Conservation (phyloP, 179 eudicot species). For the Dionaea muscipula region DNA sequence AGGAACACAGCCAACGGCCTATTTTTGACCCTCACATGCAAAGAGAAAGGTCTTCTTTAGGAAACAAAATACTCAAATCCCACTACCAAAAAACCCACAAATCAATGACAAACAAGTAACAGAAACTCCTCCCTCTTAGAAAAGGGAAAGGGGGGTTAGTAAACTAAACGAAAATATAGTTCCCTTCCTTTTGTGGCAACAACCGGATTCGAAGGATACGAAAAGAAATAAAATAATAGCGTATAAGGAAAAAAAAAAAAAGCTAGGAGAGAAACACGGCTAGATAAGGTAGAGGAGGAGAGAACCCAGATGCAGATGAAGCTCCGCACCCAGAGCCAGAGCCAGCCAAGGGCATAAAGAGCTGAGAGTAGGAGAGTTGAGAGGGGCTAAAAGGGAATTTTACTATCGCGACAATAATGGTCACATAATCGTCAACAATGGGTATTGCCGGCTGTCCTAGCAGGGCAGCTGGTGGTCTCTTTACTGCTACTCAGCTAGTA, state of each 20-base stretch:
- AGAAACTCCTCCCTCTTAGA: background rate
- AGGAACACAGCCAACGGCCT: conserved; percentile 7
- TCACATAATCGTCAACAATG: no score
- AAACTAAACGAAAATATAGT: no score
- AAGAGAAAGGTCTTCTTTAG: background rate
- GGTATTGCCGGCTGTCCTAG: no score
- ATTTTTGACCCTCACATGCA: background rate
- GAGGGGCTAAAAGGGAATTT: background rate
- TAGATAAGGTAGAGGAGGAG: background rate
- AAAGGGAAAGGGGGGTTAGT: background rate
- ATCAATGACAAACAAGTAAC: background rate
- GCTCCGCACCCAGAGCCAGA: background rate
- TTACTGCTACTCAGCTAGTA: no score
- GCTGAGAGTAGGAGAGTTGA: background rate
- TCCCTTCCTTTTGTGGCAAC: no score
- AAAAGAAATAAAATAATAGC: background rate
- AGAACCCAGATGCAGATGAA: background rate
- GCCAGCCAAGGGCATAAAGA: background rate
- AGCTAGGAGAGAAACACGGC: background rate
- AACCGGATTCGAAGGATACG: no score
- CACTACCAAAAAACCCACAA: background rate
- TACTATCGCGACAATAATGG: background rate
- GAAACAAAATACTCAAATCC: background rate
- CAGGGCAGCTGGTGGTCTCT: no score
- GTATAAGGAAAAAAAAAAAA: background rate